phyloP scores from a whole-genome alignment of 768 basidiomycete genomes.

The Agaricus sinodeliciosus region DNA sequence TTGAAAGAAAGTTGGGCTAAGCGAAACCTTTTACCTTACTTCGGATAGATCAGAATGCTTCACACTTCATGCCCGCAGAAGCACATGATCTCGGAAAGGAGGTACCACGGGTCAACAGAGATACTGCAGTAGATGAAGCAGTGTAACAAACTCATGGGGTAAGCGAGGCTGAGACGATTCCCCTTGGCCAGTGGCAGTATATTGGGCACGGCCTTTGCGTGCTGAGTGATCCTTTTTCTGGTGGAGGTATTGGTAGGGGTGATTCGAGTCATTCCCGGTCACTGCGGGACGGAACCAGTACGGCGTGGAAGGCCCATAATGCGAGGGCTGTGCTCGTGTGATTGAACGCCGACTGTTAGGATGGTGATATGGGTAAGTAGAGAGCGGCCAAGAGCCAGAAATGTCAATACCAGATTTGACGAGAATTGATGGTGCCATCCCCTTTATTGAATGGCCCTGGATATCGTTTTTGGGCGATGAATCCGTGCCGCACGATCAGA shows the following conservation, averaged over 20 bases:
- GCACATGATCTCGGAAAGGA: slow-evolving; percentile 1
- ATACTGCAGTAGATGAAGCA: slow-evolving; percentile 3
- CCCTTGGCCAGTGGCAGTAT: not conserved
- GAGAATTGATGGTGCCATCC: slow-evolving; percentile 21
- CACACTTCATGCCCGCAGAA: not conserved
- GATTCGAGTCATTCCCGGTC: slow-evolving; percentile 26
- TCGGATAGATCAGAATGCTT: slow-evolving; percentile 7
- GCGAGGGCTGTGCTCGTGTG: slow-evolving; percentile 22
- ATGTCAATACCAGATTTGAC: slow-evolving; percentile 7
- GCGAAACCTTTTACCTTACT: slow-evolving; percentile 4
- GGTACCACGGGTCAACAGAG: not conserved
- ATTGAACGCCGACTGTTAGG: slow-evolving; percentile 28
- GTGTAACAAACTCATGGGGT: slow-evolving; percentile 8
- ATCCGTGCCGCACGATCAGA: slow-evolving; percentile 32
- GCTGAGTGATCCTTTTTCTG: not conserved
- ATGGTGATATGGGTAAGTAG: slow-evolving; percentile 13
- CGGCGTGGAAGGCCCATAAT: not conserved
- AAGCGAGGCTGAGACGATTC: not conserved
- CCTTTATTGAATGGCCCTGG: slow-evolving; percentile 29
- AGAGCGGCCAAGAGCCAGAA: slow-evolving; percentile 16
- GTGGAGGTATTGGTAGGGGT: not conserved
- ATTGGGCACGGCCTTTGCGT: not conserved
- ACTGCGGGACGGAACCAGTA: slow-evolving; percentile 9
- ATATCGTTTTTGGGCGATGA: slow-evolving; percentile 28
- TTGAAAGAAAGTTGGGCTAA: not conserved